Conservation (phyloP, 495 filamentous ascomycete genomes). For the Hamigera avellanea region DNA sequence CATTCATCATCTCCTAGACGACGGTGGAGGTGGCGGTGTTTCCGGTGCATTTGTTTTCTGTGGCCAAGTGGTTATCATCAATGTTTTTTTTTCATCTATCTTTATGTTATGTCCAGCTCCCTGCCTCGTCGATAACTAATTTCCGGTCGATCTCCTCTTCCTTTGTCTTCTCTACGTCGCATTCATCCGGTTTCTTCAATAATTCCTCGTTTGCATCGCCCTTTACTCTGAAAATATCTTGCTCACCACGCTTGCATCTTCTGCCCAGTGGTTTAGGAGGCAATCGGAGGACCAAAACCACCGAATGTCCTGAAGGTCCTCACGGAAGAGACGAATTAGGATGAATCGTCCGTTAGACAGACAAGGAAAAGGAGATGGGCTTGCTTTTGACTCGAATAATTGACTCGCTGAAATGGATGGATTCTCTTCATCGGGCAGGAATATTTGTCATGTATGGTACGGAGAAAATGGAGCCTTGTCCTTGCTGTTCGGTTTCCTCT, state of each 20-base stretch:
- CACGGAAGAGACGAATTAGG: too few relatives aligned
- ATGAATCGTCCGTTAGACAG: too few relatives aligned
- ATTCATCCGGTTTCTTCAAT: too few relatives aligned
- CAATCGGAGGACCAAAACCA: too few relatives aligned
- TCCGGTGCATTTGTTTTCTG: constrained; percentile 28
- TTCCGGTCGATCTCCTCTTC: constrained; percentile 1
- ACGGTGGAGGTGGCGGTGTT: constrained; percentile 36
- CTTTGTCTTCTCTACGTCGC: constrained; percentile 1
- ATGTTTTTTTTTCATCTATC: constrained; percentile 9
- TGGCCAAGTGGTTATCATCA: constrained; percentile 17
- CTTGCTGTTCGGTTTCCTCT: too few relatives aligned
- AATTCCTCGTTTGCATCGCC: too few relatives aligned
- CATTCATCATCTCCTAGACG: constrained; percentile 27
- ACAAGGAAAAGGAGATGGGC: too few relatives aligned
- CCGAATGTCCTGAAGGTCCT: too few relatives aligned
- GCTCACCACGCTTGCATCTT: too few relatives aligned
- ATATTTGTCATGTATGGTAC: constrained; percentile 17
- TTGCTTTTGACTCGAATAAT: constrained; percentile 5
- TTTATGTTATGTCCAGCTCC: constrained; percentile 10
- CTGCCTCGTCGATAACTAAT: constrained; percentile 3
- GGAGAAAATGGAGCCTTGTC: constrained; percentile 11
- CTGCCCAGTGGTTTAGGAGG: too few relatives aligned
- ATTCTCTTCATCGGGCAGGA: constrained; percentile 6
- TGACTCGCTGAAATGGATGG: constrained; percentile 8
- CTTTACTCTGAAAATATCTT: too few relatives aligned